phyloP scores from a whole-genome alignment of 2,329 filamentous ascomycete genomes.

The Calonectria hawksworthii region DNA sequence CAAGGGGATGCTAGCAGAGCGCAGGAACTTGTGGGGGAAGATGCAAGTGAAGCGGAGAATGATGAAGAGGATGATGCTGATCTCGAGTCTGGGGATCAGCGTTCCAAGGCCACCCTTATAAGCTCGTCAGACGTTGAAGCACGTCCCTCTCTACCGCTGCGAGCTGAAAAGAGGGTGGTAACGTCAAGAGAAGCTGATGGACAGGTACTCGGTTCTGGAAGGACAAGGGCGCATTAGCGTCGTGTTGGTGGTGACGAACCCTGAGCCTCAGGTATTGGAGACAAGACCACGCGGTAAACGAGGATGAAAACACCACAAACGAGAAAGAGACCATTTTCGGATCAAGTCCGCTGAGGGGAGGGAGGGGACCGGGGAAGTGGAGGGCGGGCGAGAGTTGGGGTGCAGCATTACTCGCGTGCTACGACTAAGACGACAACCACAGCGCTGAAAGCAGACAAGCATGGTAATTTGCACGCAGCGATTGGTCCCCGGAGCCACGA shows the following conservation, averaged over 20 bases:
- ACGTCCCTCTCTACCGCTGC: constrained; percentile 28
- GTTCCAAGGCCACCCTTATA: constrained; percentile 37
- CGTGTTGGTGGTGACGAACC: neutral
- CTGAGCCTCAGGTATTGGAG: neutral
- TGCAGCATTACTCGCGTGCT: constrained; percentile 23
- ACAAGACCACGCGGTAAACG: neutral
- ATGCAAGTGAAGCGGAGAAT: constrained; percentile 14
- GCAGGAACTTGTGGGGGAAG: constrained; percentile 8
- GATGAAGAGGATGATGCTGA: constrained; percentile 26
- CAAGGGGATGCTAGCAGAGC: neutral
- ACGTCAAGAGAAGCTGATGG: neutral
- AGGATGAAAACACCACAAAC: neutral
- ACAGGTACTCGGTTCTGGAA: constrained; percentile 7
- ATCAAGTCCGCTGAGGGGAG: constrained; percentile 2
- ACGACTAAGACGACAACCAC: neutral
- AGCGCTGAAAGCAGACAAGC: neutral
- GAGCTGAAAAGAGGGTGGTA: constrained; percentile 4
- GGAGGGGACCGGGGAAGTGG: neutral
- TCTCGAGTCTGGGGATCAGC: constrained; percentile 17
- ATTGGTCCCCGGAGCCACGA: constrained; percentile 29
- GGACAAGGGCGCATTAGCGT: neutral
- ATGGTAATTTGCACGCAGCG: neutral
- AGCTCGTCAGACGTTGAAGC: constrained; percentile 28
- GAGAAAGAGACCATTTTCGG: constrained; percentile 5
- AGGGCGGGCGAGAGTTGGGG: neutral